These are phyloP conservation scores for Geotrichum macrosporum DNA, from an alignment of 1,139 yeast genomes.

Conservation along the genomic window DNA sequence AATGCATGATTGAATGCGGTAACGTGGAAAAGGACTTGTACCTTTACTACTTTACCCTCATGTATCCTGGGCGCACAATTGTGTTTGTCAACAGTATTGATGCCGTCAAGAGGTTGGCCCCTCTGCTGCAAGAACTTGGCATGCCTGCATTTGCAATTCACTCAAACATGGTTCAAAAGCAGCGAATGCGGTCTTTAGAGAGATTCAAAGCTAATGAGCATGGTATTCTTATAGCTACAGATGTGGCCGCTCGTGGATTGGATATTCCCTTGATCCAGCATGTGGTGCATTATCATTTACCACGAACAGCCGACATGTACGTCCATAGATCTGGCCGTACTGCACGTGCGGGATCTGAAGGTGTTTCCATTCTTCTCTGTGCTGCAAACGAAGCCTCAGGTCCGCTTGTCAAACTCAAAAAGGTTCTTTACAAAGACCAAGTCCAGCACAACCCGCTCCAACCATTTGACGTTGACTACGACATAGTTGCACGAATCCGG, in stretches of 20 bases:
- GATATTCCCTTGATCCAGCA: constrained; percentile 91
- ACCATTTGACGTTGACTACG: constrained; percentile 72
- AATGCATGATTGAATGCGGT: constrained; percentile 88
- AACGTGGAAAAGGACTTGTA: constrained; percentile 86
- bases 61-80: constrained; percentile 85
- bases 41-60: constrained; percentile 76
- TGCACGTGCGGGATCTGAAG: constrained; percentile 91
- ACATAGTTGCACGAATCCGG: constrained; percentile 63
- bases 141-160: constrained; percentile 72
- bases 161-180: constrained; percentile 93
- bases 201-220: constrained; percentile 43
- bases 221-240: constrained; percentile 84
- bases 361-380: constrained; percentile 88
- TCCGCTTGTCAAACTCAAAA: constrained; percentile 71
- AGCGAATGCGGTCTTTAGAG: constrained; percentile 81
- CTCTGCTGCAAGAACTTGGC: constrained; percentile 64
- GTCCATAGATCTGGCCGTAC: constrained; percentile 98
- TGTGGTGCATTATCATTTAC: constrained; percentile 93
- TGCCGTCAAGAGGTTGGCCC: constrained; percentile 80
- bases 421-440: constrained; percentile 45
- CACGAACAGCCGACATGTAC: constrained; percentile 90
- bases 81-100: constrained; percentile 94
- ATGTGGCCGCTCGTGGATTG: constrained; percentile 97
- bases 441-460: constrained; percentile 42
- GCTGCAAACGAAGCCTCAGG: constrained; percentile 91